A percentile compares a stretch with the other conserved stretches of the same genome.
Conservation (phyloP, 257 asterid species). For the Petunia secreta region DNA sequence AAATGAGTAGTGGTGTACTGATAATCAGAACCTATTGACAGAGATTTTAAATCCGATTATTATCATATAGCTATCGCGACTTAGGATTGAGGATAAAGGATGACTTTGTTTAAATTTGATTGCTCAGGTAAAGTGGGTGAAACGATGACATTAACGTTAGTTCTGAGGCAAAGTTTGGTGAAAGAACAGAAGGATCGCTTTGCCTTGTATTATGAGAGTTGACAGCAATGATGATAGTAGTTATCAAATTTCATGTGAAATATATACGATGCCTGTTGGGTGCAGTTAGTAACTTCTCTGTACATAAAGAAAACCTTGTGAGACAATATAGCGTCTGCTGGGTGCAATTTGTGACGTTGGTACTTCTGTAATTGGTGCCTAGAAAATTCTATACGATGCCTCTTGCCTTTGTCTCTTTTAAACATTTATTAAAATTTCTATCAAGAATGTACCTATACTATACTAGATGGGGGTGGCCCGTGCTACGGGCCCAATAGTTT, state of each 20-base stretch:
- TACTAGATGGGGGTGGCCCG: too few species aligned
- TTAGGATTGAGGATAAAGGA: not conserved
- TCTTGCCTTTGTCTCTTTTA: not conserved
- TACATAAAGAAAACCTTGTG: slow-evolving; percentile 1
- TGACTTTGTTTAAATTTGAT: not conserved
- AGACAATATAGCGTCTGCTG: not conserved
- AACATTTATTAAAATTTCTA: not conserved
- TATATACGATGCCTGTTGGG: not conserved
- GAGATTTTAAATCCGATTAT: not conserved
- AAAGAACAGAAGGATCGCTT: too few species aligned
- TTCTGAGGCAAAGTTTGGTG: not conserved
- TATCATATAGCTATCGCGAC: not conserved
- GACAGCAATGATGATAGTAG: too few species aligned
- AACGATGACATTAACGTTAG: too few species aligned
- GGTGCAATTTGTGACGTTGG: not conserved
- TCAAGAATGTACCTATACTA: not conserved
- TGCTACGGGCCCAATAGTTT: too few species aligned
- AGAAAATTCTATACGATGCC: not conserved
- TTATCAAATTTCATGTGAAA: not conserved
- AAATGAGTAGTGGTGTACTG: not conserved
- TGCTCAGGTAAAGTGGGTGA: not conserved
- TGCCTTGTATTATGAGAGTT: too few species aligned
- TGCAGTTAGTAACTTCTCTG: not conserved
- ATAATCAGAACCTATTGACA: not conserved
- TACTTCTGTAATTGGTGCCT: not conserved